A percentile compares a stretch with the other conserved stretches of the same genome.
Evolutionary conservation across 306 rosid species (phyloP).

Genomic region (Myrica gale): DNA sequence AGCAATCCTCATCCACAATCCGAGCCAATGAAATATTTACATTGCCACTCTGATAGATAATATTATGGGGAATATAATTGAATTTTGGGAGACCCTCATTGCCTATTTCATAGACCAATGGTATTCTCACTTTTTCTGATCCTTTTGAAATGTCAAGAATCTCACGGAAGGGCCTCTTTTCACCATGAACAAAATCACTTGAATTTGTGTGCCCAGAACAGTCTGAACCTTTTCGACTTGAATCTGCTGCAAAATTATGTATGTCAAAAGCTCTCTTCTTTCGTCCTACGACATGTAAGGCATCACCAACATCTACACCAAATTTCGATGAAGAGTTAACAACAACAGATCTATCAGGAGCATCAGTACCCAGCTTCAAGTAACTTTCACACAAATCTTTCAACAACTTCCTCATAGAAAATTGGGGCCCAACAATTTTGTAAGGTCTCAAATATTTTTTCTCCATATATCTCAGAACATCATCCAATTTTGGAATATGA

Average conservation of each 20-base stretch:
- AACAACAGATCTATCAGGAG: neutral
- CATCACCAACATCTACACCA: neutral
- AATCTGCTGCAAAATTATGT: constrained; percentile 8
- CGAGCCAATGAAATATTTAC: constrained; percentile 81
- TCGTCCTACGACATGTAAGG: constrained; percentile 13
- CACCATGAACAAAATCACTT: constrained; percentile 18
- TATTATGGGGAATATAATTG: constrained; percentile 64
- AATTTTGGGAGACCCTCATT: constrained; percentile 62
- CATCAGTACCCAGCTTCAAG: constrained; percentile 32
- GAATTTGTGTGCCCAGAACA: constrained; percentile 24
- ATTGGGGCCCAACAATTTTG: constrained; percentile 25
- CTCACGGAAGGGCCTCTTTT: constrained; percentile 19
- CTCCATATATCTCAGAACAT: constrained; percentile 40
- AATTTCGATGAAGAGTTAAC: neutral
- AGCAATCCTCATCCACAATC: constrained; percentile 77
- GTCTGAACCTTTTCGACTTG: constrained; percentile 22
- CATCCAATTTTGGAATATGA: constrained; percentile 29
- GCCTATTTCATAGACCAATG: constrained; percentile 56
- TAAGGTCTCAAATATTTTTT: constrained; percentile 30
- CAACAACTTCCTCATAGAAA: constrained; percentile 36
- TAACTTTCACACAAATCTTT: constrained; percentile 39
- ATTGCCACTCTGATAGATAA: constrained; percentile 68
- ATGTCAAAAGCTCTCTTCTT: neutral
- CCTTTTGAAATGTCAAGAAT: constrained; percentile 69
- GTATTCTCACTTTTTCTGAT: constrained; percentile 61